Evolutionary conservation across 306 rosid species (phyloP), one percentile per base, ranked within the genome.

Genomic region (Abrus precatorius): DNA sequence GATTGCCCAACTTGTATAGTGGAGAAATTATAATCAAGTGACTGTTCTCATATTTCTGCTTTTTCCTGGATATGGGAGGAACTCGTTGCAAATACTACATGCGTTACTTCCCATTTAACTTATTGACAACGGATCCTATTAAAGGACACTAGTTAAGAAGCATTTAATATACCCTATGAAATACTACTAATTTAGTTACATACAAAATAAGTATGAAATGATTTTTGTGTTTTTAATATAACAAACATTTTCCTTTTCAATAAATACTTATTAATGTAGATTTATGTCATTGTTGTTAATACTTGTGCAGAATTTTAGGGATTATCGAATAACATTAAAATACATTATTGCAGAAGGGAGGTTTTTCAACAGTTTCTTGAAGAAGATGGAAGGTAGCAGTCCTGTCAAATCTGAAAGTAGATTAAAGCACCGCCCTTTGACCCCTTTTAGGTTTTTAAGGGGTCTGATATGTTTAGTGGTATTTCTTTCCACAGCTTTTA

Each of bases 401-500:
- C 86, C 89, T 30, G 76, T 85, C 67, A 86, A 87, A 76, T 61
- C 84, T 27, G 88, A 89, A 77, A 72, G 32, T 68, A 79, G 30
- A 80, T 65, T 82, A 78, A 93, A 88, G 86, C 94, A 89, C 79
- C 91, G 87, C 40, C 87, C 93, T 72, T 62, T 95, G 84, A 89
- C 94, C 74, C 88, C 89, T 28, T 27, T 87, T 83, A 89, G 94
- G 83, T 36, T 85, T 14, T 56, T 92, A 66, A 90, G 99, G 86
- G 98, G 99, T 54, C 20, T 92, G 67, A 13, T 88, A 57, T 96
- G 99, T 73, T 83, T 96, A 73, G 87, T 78, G 82, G 98, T 96
- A 89, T 92, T 87, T 84, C 74, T 96, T 63, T 91, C 97, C 0
- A 93, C 99, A 5, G 98, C 98, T 48, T 92, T 89, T 83, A 89